Base-by-base conservation (phyloP, 2,329 filamentous ascomycete species). In the Fusarium sacchari region DNA sequence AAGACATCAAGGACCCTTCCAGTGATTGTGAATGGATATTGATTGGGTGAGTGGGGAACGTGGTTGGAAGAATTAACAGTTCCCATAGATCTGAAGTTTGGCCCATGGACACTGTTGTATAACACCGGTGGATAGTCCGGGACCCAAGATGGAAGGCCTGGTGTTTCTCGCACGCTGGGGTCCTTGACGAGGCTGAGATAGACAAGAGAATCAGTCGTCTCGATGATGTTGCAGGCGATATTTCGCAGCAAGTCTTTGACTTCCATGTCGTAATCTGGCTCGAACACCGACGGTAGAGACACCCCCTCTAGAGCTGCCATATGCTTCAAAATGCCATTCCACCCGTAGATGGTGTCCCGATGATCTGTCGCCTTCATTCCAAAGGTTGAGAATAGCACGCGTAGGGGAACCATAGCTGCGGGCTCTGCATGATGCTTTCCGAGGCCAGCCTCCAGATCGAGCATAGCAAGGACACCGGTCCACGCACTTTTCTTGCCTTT, bases 121-220 rank as follows among this genome's bases (percentile, higher is more conserved):
- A 46, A 6, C 4, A 42, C 22, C 0, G 62, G 20, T 5, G 62
- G 24, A 12, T 18, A 67, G 17, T 61, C 40, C 0, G 63, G 63
- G 1, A 34, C 52, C 64, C 64, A 67, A 1, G 64, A 67, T 12
- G 64, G 53, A 36, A 67, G 64, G 1, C 30, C 40, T 2, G 40
- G 34, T 13, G 24, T 40, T 6, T 28, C 5, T 15, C 64, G 36
- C 12, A 18, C 7, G 1, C 4, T 47, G 1, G 15, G 24, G 2
- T 52, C 46, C 15, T 46, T 67, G 3, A 47, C 44, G 1, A 67
- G 24, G 13, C 14, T 60, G 1, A 67, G 9, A 0, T 40, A 47
- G 2, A 53, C 53, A 6, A 67, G 34, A 2, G 64, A 67, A 15
- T 67, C 64, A 2, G 64, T 67, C 4, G 22, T 14, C 13, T 67